Evolutionary conservation across 352 stramenopile genomes (phyloP), one percentile per base, ranked within the genome.

Genomic region (Phytophthora sojae): DNA sequence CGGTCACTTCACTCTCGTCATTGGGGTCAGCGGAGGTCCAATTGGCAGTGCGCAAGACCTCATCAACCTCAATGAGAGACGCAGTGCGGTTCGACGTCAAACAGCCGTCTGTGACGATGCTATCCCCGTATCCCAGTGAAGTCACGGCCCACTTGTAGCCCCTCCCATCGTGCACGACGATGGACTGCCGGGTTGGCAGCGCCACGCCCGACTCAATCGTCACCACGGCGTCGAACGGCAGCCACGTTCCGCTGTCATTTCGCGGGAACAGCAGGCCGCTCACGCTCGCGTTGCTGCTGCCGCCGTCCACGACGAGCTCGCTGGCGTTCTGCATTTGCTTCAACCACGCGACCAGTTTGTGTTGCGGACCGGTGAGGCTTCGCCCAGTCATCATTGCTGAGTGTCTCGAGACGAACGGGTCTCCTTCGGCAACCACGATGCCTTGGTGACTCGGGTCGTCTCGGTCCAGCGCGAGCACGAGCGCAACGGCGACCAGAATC

Each of bases 61-160:
- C 71, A 19, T 64, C 49, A 2, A 80, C 32, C 23, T 67, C 45
- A 39, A 69, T 15, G 6, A 71, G 59, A 26, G 19, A 32, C 11
- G 52, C 14, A 17, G 11, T 42, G 26, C 59, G 4, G 25, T 64
- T 74, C 17, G 30, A 3, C 55, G 25, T 49, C 51, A 80, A 61
- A 26, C 73, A 80, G n/a, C 56, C 57, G 42, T 30, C 56, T 8
- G 64, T 71, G 39, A 25, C 14, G 47, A 77, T 51, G 23, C 2
- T 71, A 35, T 80, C 64, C 44, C 51, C 72, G 47, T 60, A 45
- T 11, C 55, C 55, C 23, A 71, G 51, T 15, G 49, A 61, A 42
- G 57, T 72, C 57, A 45, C 47, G 17, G 39, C 55, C 74, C 74
- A 81, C 42, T 78, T 56, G 52, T 69, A 81, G 17, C 70, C 70